phyloP scores from a whole-genome alignment of 345 rosid genomes.

The Rhodamnia argentea region DNA sequence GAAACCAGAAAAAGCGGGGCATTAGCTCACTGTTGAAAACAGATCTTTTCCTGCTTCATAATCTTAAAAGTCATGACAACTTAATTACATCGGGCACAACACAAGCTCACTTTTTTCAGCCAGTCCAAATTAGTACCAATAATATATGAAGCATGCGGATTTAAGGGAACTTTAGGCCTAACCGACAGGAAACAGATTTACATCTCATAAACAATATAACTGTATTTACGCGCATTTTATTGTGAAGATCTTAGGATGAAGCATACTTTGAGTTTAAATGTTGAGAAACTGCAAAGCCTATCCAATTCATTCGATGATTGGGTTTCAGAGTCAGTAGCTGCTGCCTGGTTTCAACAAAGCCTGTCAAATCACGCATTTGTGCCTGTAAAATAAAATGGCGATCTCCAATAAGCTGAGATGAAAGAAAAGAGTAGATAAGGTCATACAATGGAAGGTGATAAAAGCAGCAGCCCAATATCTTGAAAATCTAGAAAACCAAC shows the following conservation, averaged over 20 bases:
- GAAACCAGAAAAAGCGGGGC: background rate
- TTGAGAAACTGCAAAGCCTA: conserved; percentile 97
- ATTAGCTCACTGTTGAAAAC: background rate
- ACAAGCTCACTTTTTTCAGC: background rate
- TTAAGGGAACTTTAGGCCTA: background rate
- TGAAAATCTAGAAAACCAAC: background rate
- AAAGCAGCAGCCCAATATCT: background rate
- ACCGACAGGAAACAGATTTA: background rate
- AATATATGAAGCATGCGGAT: background rate
- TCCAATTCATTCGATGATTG: conserved; percentile 99
- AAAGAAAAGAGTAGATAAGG: background rate
- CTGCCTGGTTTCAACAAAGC: conserved; percentile 96
- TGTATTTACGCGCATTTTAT: background rate
- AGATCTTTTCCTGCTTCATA: background rate
- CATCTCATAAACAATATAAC: background rate
- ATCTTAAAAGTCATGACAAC: background rate
- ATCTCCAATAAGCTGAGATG: background rate
- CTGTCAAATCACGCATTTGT: conserved; percentile 96
- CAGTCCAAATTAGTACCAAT: background rate
- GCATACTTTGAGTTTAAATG: conserved; percentile 80
- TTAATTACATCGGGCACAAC: background rate
- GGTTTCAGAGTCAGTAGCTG: conserved; percentile 90
- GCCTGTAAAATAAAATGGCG: conserved; percentile 43
- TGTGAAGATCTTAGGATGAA: conserved; percentile 1
- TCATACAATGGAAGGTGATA: background rate